Percentiles rank a stretch among this genome's conserved stretches.
Conservation (phyloP, 768 basidiomycete species). For the Strobilomyces echinocephalus region DNA sequence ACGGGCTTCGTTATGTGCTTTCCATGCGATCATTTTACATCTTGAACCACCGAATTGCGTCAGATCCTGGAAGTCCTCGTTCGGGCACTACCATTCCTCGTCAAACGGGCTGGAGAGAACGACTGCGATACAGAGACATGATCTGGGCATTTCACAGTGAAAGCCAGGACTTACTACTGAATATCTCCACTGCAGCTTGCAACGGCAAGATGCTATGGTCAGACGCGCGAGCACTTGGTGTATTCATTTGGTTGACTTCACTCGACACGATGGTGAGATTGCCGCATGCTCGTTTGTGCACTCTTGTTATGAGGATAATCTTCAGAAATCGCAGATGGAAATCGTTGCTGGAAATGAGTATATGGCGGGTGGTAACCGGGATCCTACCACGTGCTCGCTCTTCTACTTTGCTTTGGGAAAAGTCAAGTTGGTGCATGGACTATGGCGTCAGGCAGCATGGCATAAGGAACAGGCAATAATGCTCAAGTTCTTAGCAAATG, state of each 20-base stretch:
- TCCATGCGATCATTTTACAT: slow-evolving; percentile 92
- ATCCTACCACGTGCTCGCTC: slow-evolving; percentile 85
- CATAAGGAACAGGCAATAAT: slow-evolving; percentile 85
- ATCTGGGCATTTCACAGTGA: slow-evolving; percentile 97
- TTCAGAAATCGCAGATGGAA: slow-evolving; percentile 78
- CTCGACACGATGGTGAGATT: slow-evolving; percentile 67
- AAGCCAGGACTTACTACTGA: slow-evolving; percentile 79
- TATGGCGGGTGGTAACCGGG: slow-evolving; percentile 79
- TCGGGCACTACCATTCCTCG: slow-evolving; percentile 40
- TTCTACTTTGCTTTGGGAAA: slow-evolving; percentile 96
- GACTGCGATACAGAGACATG: slow-evolving; percentile 91
- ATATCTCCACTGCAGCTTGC: slow-evolving; percentile 66
- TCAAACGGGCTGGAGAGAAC: slow-evolving; percentile 57
- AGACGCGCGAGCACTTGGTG: slow-evolving; percentile 80
- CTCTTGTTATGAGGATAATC: not conserved
- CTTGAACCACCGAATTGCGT: slow-evolving; percentile 59
- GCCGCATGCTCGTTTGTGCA: not conserved
- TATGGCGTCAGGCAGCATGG: slow-evolving; percentile 95
- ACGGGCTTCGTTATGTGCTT: slow-evolving; percentile 89
- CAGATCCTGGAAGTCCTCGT: slow-evolving; percentile 42
- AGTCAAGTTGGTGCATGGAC: slow-evolving; percentile 83
- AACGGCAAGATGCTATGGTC: slow-evolving; percentile 85
- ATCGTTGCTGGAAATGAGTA: slow-evolving; percentile 89
- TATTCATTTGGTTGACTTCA: slow-evolving; percentile 85
- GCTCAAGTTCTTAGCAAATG: slow-evolving; percentile 89